These are phyloP conservation scores for Cucurbita maxima DNA, from an alignment of 306 rosid species.

Conservation along the genomic window DNA sequence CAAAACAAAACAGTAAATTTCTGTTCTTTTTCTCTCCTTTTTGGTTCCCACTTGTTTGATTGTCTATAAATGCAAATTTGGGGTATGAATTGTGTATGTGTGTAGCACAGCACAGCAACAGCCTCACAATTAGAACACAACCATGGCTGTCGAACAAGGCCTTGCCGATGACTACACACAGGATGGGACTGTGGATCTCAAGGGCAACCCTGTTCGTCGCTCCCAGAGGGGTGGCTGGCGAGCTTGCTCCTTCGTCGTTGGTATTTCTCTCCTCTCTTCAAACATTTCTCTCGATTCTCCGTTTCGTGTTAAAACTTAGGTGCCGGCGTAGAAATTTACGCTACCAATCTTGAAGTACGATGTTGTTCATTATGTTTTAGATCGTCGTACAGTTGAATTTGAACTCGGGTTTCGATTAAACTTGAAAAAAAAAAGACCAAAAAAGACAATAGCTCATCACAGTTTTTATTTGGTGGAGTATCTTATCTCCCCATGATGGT, in stretches of 20 bases:
- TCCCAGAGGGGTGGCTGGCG: constrained; percentile 74
- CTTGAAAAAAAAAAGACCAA: too few relatives aligned
- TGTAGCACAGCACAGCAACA: background rate
- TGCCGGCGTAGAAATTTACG: too few relatives aligned
- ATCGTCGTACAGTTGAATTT: too few relatives aligned
- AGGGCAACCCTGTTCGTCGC: constrained; percentile 58
- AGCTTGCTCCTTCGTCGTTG: constrained; percentile 78
- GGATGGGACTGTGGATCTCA: constrained; percentile 77
- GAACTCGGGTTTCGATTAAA: too few relatives aligned
- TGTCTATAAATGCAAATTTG: background rate
- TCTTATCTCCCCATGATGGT: constrained; percentile 2
- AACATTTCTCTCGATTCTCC: background rate
- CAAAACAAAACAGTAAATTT: background rate
- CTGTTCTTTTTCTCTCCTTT: background rate
- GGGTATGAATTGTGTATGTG: background rate
- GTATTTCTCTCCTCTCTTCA: constrained; percentile 17
- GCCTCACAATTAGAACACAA: background rate
- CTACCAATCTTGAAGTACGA: too few relatives aligned
- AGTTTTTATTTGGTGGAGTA: background rate
- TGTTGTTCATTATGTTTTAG: too few relatives aligned
- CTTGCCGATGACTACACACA: constrained; percentile 31
- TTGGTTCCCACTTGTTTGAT: background rate
- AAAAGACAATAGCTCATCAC: too few relatives aligned
- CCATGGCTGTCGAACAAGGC: constrained; percentile 36
- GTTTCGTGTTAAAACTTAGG: background rate